Evolutionary conservation across 2,329 filamentous ascomycete species (phyloP).

Genomic region (Cryoendolithus antarcticus): DNA sequence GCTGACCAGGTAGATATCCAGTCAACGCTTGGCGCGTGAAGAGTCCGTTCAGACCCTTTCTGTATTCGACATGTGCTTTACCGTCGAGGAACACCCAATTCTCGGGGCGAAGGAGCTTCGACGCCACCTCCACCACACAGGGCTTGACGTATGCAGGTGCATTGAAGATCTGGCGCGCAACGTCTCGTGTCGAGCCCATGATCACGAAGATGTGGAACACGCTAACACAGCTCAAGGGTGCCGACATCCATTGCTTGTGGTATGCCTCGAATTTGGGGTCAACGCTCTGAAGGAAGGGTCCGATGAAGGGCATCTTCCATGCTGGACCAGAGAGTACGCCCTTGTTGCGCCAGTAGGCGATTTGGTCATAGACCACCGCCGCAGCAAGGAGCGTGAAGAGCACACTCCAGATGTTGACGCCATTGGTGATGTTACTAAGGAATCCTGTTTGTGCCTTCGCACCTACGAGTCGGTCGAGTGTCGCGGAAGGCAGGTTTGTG

Average conservation of each 20-base stretch:
- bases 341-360: constrained; percentile 36
- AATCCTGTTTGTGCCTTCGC: constrained; percentile 42
- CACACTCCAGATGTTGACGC: constrained; percentile 52
- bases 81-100: constrained; percentile 98
- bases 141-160: constrained; percentile 86
- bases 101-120: constrained; percentile 79
- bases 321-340: constrained; percentile 34
- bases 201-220: constrained; percentile 99
- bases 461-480: constrained; percentile 49
- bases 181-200: constrained; percentile 86
- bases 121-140: constrained; percentile 86
- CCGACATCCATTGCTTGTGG: constrained; percentile 82
- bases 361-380: constrained; percentile 76
- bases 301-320: constrained; percentile 47
- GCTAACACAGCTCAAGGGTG: constrained; percentile 86
- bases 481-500: constrained; percentile 13
- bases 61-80: constrained; percentile 88
- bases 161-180: constrained; percentile 95
- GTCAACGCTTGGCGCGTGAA: constrained; percentile 87
- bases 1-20: constrained; percentile 79
- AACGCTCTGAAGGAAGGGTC: constrained; percentile 87
- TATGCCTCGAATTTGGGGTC: constrained; percentile 88
- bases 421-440: constrained; percentile 44
- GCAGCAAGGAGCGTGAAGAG: constrained; percentile 57
- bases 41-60: constrained; percentile 86